Evolutionary conservation across 2,329 filamentous ascomycete species (phyloP).

Genomic region (Pezicula rhizophila): DNA sequence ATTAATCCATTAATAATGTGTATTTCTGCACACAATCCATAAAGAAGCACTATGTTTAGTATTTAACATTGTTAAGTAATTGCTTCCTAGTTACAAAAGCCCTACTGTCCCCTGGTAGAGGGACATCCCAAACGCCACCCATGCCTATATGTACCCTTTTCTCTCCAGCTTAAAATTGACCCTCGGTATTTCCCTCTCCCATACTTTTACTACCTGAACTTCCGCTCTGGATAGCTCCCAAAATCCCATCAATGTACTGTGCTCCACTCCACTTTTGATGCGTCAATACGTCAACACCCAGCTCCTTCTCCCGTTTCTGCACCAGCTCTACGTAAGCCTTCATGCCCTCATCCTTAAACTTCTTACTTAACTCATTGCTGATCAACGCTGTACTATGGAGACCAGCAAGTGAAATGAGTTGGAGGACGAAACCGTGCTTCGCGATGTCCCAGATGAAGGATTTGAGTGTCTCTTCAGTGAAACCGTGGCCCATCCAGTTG

Average conservation of each 20-base stretch:
- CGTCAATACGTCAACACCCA: conserved; percentile 38
- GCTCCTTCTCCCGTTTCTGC: conserved; percentile 81
- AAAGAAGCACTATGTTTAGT: no score
- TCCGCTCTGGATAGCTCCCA: conserved; percentile 83
- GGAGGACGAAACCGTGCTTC: conserved; percentile 71
- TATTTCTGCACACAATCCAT: no score
- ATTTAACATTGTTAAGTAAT: no score
- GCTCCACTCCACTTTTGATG: conserved; percentile 48
- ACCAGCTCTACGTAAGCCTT: conserved; percentile 93
- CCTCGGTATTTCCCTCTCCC: conserved; percentile 86
- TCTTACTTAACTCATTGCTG: conserved; percentile 67
- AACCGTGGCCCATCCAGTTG: conserved; percentile 97
- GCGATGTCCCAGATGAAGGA: conserved; percentile 97
- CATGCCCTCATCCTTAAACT: conserved; percentile 91
- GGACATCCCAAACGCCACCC: no score
- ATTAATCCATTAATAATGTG: no score
- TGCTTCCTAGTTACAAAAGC: no score
- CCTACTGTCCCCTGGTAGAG: no score
- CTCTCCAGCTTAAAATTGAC: conserved; percentile 39
- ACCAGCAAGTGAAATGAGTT: conserved; percentile 61
- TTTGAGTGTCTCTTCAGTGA: conserved; percentile 73
- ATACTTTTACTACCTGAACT: conserved; percentile 83
- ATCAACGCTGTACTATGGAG: conserved; percentile 60
- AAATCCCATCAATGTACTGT: conserved; percentile 74
- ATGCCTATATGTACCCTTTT: no score